Conservation (phyloP, 2,329 filamentous ascomycete species). For the Apiospora sp. region DNA sequence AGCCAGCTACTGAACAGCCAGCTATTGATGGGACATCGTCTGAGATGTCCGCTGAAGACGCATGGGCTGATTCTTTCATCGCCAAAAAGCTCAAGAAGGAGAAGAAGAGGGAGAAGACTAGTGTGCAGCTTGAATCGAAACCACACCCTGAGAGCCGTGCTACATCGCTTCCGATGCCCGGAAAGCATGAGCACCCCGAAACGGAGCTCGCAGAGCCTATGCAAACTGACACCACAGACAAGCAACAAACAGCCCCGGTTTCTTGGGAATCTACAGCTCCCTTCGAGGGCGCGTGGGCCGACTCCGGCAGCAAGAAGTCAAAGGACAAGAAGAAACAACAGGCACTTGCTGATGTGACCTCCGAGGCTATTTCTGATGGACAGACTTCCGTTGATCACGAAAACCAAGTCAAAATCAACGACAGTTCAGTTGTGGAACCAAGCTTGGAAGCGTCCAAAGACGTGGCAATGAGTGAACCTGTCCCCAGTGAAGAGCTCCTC, state of each 20-base stretch:
- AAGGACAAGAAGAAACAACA: not conserved
- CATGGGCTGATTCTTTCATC: not conserved
- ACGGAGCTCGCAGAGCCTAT: not conserved
- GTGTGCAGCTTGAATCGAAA: slow-evolving; percentile 29
- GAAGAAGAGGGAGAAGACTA: slow-evolving; percentile 30
- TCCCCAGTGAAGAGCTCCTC: not conserved
- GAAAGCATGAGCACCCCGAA: not conserved
- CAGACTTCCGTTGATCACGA: not conserved
- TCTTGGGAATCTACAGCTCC: not conserved
- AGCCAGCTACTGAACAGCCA: not conserved
- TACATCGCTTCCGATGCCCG: not conserved
- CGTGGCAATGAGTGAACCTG: not conserved
- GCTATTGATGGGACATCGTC: not conserved
- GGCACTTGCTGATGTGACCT: not conserved
- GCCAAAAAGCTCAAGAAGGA: slow-evolving; percentile 31
- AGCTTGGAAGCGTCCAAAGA: not conserved
- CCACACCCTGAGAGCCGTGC: not conserved
- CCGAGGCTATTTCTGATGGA: not conserved
- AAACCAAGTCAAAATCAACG: not conserved
- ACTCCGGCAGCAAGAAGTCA: not conserved
- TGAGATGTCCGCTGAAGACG: not conserved
- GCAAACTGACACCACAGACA: not conserved
- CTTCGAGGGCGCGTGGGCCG: not conserved
- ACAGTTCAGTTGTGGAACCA: not conserved
- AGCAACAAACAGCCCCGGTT: not conserved